These are phyloP conservation scores for Sphagnum tenellum DNA, from an alignment of 225 moss, liverwort and hornwort genomes.

Conservation along the genomic window DNA sequence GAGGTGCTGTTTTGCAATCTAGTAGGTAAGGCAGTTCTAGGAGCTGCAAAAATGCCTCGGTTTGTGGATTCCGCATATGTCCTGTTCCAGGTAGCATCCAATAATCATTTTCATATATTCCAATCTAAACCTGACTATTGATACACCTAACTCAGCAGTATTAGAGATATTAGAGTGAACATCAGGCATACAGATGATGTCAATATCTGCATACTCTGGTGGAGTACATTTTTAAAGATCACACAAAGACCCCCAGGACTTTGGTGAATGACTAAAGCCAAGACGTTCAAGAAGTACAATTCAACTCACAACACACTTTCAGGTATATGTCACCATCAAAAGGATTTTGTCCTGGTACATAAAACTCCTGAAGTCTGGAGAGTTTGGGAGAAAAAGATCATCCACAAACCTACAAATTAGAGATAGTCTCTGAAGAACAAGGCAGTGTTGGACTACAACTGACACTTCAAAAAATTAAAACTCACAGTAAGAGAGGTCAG, in stretches of 20 bases:
- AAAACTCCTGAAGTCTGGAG: no score
- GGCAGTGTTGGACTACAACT: no score
- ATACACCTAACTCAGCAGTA: neutral
- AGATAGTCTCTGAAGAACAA: no score
- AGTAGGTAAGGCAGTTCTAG: constrained; percentile 56
- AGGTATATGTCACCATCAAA: no score
- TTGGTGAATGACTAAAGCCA: no score
- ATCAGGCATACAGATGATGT: neutral
- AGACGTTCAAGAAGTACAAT: no score
- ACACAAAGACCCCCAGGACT: neutral
- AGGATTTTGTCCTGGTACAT: no score
- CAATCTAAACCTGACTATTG: no score
- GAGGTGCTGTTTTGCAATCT: constrained; percentile 18
- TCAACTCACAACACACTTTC: no score
- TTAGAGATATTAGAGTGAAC: neutral
- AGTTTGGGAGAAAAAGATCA: no score
- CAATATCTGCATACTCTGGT: neutral
- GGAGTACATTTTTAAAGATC: neutral
- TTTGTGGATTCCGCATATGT: constrained; percentile 66
- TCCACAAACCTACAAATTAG: no score
- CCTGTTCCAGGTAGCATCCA: constrained; percentile 13
- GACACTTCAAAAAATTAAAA: neutral
- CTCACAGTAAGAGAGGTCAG: neutral
- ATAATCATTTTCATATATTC: neutral
- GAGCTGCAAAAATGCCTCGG: constrained; percentile 42